Evolutionary conservation across 2,329 filamentous ascomycete species (phyloP).

Genomic region (Clonostachys rosea): DNA sequence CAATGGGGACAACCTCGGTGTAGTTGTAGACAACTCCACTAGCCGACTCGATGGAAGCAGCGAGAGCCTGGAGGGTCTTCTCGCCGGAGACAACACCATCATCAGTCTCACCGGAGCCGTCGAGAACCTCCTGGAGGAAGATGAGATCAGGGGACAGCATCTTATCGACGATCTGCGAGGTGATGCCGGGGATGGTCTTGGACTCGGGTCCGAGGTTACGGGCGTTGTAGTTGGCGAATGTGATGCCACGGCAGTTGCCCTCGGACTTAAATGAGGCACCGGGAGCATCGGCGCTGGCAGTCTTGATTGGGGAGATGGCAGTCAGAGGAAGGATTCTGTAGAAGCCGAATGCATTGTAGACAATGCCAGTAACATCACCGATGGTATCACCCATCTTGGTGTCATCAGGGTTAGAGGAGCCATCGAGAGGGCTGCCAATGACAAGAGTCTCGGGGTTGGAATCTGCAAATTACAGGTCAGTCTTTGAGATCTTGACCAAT

Average conservation of each 20-base stretch:
- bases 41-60: constrained; percentile 41
- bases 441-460: constrained; percentile 67
- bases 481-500: background rate
- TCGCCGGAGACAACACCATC: constrained; percentile 54
- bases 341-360: constrained; percentile 62
- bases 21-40: constrained; percentile 54
- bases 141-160: constrained; percentile 60
- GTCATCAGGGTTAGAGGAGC: constrained; percentile 51
- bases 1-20: constrained; percentile 51
- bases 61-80: constrained; percentile 52
- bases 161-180: constrained; percentile 60
- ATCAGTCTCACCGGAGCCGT: constrained; percentile 57
- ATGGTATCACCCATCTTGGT: constrained; percentile 62
- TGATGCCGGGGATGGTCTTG: constrained; percentile 50
- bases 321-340: constrained; percentile 65
- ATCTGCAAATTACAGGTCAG: constrained; percentile 31
- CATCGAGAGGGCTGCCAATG: constrained; percentile 62
- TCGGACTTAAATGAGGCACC: constrained; percentile 47
- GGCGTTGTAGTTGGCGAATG: constrained; percentile 64
- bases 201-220: constrained; percentile 61
- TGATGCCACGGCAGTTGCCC: constrained; percentile 55
- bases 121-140: constrained; percentile 69
- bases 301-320: constrained; percentile 41
- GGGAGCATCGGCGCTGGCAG: constrained; percentile 38
- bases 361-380: constrained; percentile 63